Conservation (phyloP, 768 basidiomycete species). For the Sistotremastrum suecicum region DNA sequence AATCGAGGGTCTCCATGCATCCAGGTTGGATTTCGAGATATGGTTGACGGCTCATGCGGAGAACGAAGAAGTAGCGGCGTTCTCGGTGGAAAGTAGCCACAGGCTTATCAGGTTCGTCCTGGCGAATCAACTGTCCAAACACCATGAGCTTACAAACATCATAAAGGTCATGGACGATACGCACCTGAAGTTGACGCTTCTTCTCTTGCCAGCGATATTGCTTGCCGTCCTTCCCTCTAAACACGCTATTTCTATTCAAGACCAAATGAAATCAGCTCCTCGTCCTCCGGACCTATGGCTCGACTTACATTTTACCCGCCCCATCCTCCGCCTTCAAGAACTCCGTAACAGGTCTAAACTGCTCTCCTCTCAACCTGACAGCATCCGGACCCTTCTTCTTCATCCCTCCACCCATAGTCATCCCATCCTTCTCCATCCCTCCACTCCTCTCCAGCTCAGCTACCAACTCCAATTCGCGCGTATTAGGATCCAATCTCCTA, state of each 20-base stretch:
- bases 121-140: constrained; percentile 18
- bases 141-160: constrained; percentile 9
- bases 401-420: constrained; percentile 1
- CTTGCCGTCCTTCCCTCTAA: constrained; percentile 15
- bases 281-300: background rate
- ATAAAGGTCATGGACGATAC: background rate
- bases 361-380: constrained; percentile 16
- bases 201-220: constrained; percentile 15
- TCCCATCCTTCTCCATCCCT: constrained; percentile 9
- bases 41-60: constrained; percentile 21
- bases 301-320: background rate
- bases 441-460: constrained; percentile 16
- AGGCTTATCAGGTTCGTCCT: constrained; percentile 16
- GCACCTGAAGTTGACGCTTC: constrained; percentile 4
- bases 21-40: constrained; percentile 21
- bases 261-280: background rate
- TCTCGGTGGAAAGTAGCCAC: constrained; percentile 22
- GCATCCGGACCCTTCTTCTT: constrained; percentile 13
- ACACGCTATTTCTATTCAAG: constrained; percentile 9
- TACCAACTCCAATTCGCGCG: constrained; percentile 16
- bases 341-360: constrained; percentile 14
- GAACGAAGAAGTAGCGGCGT: constrained; percentile 19
- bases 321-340: constrained; percentile 17
- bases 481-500: constrained; percentile 17
- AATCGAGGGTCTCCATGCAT: constrained; percentile 20